A percentile compares a stretch with the other conserved stretches of the same genome.
phyloP scores from a whole-genome alignment of 2,329 filamentous ascomycete species.

The Colletotrichum melonis region DNA sequence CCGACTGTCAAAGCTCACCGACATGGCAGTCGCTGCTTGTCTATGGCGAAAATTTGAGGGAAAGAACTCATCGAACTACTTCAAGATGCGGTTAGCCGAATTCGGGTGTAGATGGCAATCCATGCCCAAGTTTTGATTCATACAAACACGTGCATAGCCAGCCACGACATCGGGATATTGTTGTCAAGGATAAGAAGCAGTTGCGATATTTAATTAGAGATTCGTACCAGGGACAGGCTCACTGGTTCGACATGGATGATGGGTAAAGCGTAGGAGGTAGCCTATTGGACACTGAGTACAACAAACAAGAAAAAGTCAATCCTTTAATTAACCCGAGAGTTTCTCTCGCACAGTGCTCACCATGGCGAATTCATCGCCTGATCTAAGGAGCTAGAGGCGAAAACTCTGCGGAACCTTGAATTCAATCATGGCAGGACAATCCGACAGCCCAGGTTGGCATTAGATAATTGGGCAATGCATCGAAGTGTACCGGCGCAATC shows the following conservation, averaged over 20 bases:
- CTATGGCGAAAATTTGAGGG: no score
- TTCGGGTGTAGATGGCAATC: no score
- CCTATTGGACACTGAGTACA: not conserved
- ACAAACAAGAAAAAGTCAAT: not conserved
- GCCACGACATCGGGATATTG: no score
- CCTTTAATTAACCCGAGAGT: not conserved
- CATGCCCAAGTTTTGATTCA: no score
- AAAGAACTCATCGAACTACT: no score
- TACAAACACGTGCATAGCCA: no score
- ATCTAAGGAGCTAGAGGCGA: not conserved
- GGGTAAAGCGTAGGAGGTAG: not conserved
- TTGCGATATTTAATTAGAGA: not conserved
- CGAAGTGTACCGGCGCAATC: not conserved
- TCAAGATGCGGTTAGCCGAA: no score
- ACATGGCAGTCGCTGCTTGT: no score
- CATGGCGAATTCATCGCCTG: not conserved
- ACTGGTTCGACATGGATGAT: not conserved
- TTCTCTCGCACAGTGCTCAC: not conserved
- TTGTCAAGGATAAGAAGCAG: not conserved
- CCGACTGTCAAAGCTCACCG: no score
- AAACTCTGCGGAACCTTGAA: not conserved
- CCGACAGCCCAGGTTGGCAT: not conserved
- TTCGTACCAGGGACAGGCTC: not conserved
- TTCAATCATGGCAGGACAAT: no score
- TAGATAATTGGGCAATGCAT: conserved; percentile 5